Percentiles rank a stretch among this genome's conserved stretches.
phyloP scores from a whole-genome alignment of 441 rosid species.

The Aleurites moluccanus region DNA sequence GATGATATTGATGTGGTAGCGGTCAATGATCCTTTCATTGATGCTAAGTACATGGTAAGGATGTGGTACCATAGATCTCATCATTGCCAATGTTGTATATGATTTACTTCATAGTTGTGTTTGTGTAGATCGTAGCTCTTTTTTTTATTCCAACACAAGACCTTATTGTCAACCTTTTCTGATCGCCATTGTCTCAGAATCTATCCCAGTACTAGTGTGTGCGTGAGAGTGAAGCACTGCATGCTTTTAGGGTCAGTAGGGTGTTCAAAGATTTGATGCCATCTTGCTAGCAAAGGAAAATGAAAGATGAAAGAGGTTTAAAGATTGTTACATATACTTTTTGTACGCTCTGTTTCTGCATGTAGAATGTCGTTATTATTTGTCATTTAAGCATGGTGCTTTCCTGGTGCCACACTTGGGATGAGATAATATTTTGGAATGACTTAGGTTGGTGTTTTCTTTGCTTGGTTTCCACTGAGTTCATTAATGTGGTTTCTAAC shows the following conservation, averaged over 20 bases:
- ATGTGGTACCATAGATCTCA: slow-evolving; percentile 7
- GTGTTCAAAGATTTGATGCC: not conserved
- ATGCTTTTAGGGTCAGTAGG: not conserved
- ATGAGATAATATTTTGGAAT: slow-evolving; percentile 5
- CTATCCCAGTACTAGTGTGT: not conserved
- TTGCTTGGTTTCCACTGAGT: not conserved
- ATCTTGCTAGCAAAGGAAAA: not conserved
- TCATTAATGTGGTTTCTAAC: not conserved
- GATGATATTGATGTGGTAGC: slow-evolving; percentile 90
- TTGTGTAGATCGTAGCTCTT: not conserved
- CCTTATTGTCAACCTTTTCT: not conserved
- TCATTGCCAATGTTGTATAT: not conserved
- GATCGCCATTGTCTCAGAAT: not conserved
- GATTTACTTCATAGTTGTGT: not conserved
- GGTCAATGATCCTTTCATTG: slow-evolving; percentile 95
- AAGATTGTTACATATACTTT: slow-evolving; percentile 3
- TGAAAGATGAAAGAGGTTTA: not conserved
- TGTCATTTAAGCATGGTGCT: not conserved
- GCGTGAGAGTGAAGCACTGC: not conserved
- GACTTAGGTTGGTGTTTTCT: not conserved
- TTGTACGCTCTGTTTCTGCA: not conserved
- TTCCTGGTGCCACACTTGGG: not conserved
- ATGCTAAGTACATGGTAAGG: slow-evolving; percentile 90
- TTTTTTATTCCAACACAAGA: not conserved
- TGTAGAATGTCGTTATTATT: not conserved